Evolutionary conservation across 306 rosid genomes (phyloP).

Genomic region (Luffa aegyptiaca): DNA sequence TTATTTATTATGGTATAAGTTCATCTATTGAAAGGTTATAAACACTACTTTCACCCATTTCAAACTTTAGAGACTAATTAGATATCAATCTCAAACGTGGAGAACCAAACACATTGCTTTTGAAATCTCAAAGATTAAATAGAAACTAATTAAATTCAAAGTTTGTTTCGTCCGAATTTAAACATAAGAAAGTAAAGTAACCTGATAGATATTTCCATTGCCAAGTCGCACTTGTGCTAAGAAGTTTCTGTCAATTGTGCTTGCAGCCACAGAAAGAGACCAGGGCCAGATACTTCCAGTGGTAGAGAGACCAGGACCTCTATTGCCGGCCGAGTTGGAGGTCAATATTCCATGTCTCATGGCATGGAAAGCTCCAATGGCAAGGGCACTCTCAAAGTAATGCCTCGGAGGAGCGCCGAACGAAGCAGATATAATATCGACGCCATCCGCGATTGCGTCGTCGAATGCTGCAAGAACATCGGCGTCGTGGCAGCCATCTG

Average conservation of each 20-base stretch:
- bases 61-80: too few species aligned
- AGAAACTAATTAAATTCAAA: too few species aligned
- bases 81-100: too few species aligned
- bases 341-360: constrained; percentile 20
- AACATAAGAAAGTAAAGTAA: neutral
- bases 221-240: constrained; percentile 10
- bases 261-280: constrained; percentile 20
- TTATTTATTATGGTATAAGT: too few species aligned
- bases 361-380: constrained; percentile 24
- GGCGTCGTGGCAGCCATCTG: neutral
- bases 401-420: neutral
- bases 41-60: too few species aligned
- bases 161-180: too few species aligned
- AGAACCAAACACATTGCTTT: too few species aligned
- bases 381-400: neutral
- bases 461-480: constrained; percentile 17
- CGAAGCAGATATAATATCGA: constrained; percentile 14
- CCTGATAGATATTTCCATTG: constrained; percentile 4
- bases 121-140: too few species aligned
- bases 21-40: too few species aligned
- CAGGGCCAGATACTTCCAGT: constrained; percentile 3
- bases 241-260: constrained; percentile 12
- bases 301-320: neutral
- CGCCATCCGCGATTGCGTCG: constrained; percentile 27
- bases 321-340: constrained; percentile 17